These are phyloP conservation scores for Alternaria ethzedia DNA, from an alignment of 2,329 filamentous ascomycete genomes.

Conservation along the genomic window DNA sequence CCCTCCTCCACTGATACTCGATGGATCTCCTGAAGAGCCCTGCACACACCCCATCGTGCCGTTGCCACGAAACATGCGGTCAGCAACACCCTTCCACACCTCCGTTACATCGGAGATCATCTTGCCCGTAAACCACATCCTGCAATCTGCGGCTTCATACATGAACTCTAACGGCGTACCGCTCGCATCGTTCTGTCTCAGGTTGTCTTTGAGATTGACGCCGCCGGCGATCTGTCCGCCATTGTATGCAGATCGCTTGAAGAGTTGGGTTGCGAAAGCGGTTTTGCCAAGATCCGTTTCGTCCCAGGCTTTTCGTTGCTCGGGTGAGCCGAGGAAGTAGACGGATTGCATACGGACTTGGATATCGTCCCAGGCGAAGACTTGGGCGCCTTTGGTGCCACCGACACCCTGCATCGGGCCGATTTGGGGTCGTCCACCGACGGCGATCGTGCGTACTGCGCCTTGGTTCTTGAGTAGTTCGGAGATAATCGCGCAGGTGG, in stretches of 20 bases:
- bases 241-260: conserved; percentile 38
- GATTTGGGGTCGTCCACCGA: conserved; percentile 54
- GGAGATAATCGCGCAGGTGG: conserved; percentile 55
- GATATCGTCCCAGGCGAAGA: conserved; percentile 44
- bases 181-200: conserved; percentile 44
- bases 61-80: conserved; percentile 43
- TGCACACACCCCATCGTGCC: conserved; percentile 31
- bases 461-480: conserved; percentile 55
- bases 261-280: conserved; percentile 41
- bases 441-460: conserved; percentile 50
- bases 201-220: conserved; percentile 49
- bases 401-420: conserved; percentile 54
- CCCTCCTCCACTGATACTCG: conserved; percentile 38
- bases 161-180: conserved; percentile 51
- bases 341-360: conserved; percentile 38
- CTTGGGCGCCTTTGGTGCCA: conserved; percentile 54
- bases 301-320: conserved; percentile 39
- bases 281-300: conserved; percentile 37
- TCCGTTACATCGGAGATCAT: conserved; percentile 45
- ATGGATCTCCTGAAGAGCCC: conserved; percentile 39
- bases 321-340: conserved; percentile 40
- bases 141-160: conserved; percentile 51
- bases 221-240: conserved; percentile 34
- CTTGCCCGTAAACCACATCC: conserved; percentile 48
- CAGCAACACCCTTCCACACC: conserved; percentile 49